Base-by-base conservation (phyloP, 495 filamentous ascomycete species). In the Tuber brumale region DNA sequence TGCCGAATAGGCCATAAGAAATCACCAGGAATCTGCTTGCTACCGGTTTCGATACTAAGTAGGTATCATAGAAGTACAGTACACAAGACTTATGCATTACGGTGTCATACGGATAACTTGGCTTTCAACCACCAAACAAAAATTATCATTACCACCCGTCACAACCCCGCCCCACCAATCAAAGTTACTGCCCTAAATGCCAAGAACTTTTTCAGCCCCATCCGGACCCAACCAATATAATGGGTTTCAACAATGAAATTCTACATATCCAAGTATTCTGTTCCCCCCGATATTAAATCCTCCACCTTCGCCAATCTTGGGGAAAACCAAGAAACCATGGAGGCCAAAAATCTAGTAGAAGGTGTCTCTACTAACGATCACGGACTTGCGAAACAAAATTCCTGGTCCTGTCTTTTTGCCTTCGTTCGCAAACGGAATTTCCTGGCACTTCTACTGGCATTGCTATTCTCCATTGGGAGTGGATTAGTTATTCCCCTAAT, bases 341-440 rank as follows among this genome's bases (percentile, higher is more conserved):
- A 35, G 57, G 27, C 57, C 57, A 16, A 31, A 66, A 18, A 18
- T 1, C 14, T 14, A 7, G 4, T 27, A 18, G 69, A 57, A 12
- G 69, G 69, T 39, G 70, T 70, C 14, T 1, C 16, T 70, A 39
- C 14, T 14, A 72, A 42, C 9, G 35, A 18, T 8, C 57, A 46
- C 31, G 23, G 43, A 69, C 27, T 19, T 31, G 57, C 27, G 27
- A 35, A 14, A 18, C 57, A 31, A 35, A 66, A 66, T 35, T 66
- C 57, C 27, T 86, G 85, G 86, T 76, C 82, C 57, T 85, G 87
- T 1, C 87, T 97, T 12, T 94, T 97, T 82, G 84, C 82, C 66
- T 97, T 97, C 85, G 92, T 90, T 0, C 88, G 86, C 1, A 85
- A 83, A 76, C 83, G 81, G n/a, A 91, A 97, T 81, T 72, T 87